Evolutionary conservation across 257 asterid species (phyloP), one percentile per base, ranked within the genome.

Genomic region (Paraleonurus japonicus): DNA sequence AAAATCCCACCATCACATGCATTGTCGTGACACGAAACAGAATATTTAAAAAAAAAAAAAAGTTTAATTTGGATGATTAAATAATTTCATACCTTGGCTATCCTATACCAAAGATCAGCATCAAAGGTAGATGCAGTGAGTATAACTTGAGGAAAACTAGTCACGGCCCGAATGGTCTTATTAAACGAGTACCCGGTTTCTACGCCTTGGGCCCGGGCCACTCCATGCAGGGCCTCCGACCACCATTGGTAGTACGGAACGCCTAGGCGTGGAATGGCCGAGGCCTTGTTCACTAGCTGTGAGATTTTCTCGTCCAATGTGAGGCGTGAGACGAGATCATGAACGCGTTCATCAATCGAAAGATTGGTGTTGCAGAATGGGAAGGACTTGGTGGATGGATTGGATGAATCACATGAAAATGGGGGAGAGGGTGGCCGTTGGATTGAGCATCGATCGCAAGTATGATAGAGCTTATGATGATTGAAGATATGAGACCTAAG

Each of bases 71-170:
- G 16, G n/a, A 41, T 3, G 13, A n/a, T 0, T n/a, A 2, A 30
- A 1, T 5, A 5, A 48, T 20, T 17, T 50, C 17, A 28, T 1
- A 82, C 98, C 90, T 83, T 78, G 16, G 85, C 96, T 41, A 92
- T 84, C 48, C 85, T 78, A 72, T 86, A 86, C 96, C 96, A 92
- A 6, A 92, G 87, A 32, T 79, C 8, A 1, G 70, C 80, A 81
- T 92, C 96, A 32, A 92, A 92, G 2, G 89, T 67, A 16, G 98
- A 83, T 33, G 96, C 94, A 16, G 92, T 88, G 55, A 92, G 96
- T 53, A 92, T 89, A 65, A 92, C 96, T 67, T 92, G 98, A 17
- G 90, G 90, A 26, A 85, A 85, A 37, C 90, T 85, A 17, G 90
- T 85, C 28, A 87, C 88, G 0, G 90, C 83, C 50, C 60, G 20